Conservation (phyloP, 495 filamentous ascomycete species). For the Ascodesmis nigricans region DNA sequence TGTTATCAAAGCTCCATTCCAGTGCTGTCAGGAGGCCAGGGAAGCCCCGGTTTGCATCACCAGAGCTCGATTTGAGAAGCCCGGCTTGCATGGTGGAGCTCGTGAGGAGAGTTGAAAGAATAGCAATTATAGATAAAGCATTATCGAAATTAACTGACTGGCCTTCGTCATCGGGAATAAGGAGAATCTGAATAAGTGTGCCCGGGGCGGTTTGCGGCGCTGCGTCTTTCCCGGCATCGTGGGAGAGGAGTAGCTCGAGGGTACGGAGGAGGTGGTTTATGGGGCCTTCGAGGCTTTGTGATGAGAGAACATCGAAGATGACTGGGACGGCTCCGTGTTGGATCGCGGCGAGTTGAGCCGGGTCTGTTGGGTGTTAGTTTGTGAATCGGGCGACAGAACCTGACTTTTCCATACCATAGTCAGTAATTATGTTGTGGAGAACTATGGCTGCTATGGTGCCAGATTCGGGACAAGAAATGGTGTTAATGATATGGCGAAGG, state of each 20-base stretch:
- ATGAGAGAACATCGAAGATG: constrained; percentile 29
- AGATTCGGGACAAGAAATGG: constrained; percentile 29
- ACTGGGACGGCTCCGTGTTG: constrained; percentile 24
- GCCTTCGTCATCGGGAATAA: constrained; percentile 1
- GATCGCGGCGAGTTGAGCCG: constrained; percentile 32
- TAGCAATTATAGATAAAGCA: constrained; percentile 17
- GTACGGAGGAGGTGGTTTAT: constrained; percentile 15
- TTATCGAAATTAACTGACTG: constrained; percentile 15
- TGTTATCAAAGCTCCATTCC: constrained; percentile 14
- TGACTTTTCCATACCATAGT: too few relatives aligned
- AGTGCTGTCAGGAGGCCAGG: constrained; percentile 11
- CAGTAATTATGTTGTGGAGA: constrained; percentile 50
- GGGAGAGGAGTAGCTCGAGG: constrained; percentile 14
- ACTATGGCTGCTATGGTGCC: constrained; percentile 41
- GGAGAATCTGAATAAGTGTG: constrained; percentile 5
- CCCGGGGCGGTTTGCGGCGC: constrained; percentile 5
- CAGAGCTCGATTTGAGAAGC: constrained; percentile 3
- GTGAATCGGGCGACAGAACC: too few relatives aligned
- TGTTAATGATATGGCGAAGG: constrained; percentile 32
- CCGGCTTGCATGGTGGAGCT: constrained; percentile 17
- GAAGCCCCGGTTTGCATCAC: constrained; percentile 2
- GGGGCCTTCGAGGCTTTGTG: constrained; percentile 25
- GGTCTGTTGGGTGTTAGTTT: constrained; percentile 23
- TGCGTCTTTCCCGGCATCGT: constrained; percentile 16
- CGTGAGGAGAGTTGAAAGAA: constrained; percentile 15